phyloP scores from a whole-genome alignment of 129 eudicot species.

The Flaveria sonorensis region DNA sequence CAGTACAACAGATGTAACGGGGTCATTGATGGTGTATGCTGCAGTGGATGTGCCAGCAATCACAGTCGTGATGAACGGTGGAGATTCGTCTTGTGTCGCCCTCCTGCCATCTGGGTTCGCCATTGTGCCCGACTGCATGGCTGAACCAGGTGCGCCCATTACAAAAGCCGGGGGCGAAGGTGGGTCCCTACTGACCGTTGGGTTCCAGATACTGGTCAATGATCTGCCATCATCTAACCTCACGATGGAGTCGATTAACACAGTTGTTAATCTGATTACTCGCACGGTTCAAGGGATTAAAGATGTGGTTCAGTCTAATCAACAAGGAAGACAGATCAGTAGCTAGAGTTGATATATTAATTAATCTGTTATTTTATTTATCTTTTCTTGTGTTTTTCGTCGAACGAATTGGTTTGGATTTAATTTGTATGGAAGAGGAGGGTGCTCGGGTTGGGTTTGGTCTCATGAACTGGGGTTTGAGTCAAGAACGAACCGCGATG shows the following conservation, averaged over 20 bases:
- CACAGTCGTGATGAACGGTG: constrained; percentile 59
- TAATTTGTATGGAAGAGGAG: constrained; percentile 39
- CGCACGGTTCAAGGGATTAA: constrained; percentile 70
- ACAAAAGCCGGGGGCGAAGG: constrained; percentile 39
- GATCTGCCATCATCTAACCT: constrained; percentile 56
- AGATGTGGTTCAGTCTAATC: constrained; percentile 49
- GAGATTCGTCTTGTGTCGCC: constrained; percentile 60
- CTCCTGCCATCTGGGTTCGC: constrained; percentile 81
- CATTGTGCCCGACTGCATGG: constrained; percentile 62
- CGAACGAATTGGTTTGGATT: constrained; percentile 34
- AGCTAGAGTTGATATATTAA: constrained; percentile 18
- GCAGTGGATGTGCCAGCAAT: constrained; percentile 60
- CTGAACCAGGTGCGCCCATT: constrained; percentile 34
- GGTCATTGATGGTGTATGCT: constrained; percentile 64
- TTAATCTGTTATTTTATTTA: neutral
- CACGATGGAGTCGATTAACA: constrained; percentile 61
- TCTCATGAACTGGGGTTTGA: constrained; percentile 46
- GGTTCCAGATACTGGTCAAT: constrained; percentile 71
- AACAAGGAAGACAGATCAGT: constrained; percentile 34
- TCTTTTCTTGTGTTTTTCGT: constrained; percentile 9
- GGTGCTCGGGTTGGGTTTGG: constrained; percentile 27
- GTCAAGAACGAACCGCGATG: constrained; percentile 95
- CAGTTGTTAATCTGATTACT: constrained; percentile 57
- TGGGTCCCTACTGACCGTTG: constrained; percentile 65
- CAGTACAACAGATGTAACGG: constrained; percentile 54